Evolutionary conservation across 192 early-diverging fungal species (phyloP).

Genomic region (Gryganskiella cystojenkinii): DNA sequence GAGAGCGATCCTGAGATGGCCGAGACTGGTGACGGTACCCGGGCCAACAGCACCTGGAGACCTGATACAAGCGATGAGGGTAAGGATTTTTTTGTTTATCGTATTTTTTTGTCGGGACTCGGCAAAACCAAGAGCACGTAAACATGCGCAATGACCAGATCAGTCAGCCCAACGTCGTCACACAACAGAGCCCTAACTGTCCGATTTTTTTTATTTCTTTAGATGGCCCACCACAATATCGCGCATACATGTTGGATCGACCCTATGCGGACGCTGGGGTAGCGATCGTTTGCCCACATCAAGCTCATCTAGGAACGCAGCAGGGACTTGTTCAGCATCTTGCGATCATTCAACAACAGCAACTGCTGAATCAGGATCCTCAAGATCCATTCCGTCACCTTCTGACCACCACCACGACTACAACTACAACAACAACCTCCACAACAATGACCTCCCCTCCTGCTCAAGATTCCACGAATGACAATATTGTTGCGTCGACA

Average conservation of each 20-base stretch:
- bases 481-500: too few species aligned
- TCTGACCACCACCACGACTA: slow-evolving; percentile 17
- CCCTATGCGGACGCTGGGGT: slow-evolving; percentile 21
- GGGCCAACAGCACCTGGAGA: slow-evolving; percentile 12
- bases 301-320: slow-evolving; percentile 6
- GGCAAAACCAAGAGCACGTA: too few species aligned
- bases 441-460: background rate
- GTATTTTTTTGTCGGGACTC: too few species aligned
- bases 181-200: background rate
- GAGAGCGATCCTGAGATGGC: slow-evolving; percentile 26
- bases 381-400: slow-evolving; percentile 5
- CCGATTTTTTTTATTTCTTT: background rate
- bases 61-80: slow-evolving; percentile 30
- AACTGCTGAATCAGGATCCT: background rate
- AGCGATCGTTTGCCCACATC: slow-evolving; percentile 13
- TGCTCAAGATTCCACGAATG: too few species aligned
- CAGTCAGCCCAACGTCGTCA: too few species aligned
- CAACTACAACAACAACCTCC: slow-evolving; percentile 23
- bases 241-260: slow-evolving; percentile 29
- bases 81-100: background rate
- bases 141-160: too few species aligned
- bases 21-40: background rate
- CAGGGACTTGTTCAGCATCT: slow-evolving; percentile 17
- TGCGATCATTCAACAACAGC: slow-evolving; percentile 14
- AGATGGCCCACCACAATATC: slow-evolving; percentile 33